phyloP scores from a whole-genome alignment of 768 basidiomycete genomes.

The Russula ochroleuca region DNA sequence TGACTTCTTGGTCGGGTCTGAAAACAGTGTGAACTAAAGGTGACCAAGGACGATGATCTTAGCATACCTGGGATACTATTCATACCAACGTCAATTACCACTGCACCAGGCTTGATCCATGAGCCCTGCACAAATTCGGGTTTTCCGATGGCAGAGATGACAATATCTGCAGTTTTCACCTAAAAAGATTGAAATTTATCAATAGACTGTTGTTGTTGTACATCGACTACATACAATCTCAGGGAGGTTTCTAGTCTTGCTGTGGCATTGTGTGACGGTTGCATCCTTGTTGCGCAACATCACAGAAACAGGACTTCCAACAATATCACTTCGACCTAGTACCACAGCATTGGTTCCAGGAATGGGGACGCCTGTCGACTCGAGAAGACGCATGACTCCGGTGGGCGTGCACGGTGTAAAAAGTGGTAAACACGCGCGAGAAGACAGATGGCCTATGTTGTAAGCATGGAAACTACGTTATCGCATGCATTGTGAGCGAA shows the following conservation, averaged over 20 bases:
- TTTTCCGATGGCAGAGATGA: constrained; percentile 96
- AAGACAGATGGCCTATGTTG: constrained; percentile 93
- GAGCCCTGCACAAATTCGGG: constrained; percentile 85
- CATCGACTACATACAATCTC: constrained; percentile 53
- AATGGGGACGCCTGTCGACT: constrained; percentile 75
- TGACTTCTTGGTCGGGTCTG: constrained; percentile 84
- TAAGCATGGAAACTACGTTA: constrained; percentile 86
- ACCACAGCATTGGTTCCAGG: constrained; percentile 83
- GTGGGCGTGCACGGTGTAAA: constrained; percentile 96
- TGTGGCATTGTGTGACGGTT: constrained; percentile 98
- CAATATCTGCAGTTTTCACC: constrained; percentile 84
- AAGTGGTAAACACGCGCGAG: constrained; percentile 81
- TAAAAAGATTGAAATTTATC: constrained; percentile 31
- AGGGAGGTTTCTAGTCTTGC: constrained; percentile 76
- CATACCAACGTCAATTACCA: constrained; percentile 97
- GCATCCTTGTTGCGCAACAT: constrained; percentile 88
- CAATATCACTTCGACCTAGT: constrained; percentile 95
- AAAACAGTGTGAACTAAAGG: not conserved
- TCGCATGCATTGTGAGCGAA: not conserved
- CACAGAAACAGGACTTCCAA: constrained; percentile 90
- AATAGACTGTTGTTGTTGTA: not conserved
- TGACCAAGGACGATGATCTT: constrained; percentile 31
- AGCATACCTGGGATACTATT: constrained; percentile 82
- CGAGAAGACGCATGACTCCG: constrained; percentile 85
- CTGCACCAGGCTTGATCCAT: constrained; percentile 93